Percentiles rank a stretch among this genome's conserved stretches.
Evolutionary conservation across 2,329 filamentous ascomycete species (phyloP).

Genomic region (Colletotrichum liriopes): DNA sequence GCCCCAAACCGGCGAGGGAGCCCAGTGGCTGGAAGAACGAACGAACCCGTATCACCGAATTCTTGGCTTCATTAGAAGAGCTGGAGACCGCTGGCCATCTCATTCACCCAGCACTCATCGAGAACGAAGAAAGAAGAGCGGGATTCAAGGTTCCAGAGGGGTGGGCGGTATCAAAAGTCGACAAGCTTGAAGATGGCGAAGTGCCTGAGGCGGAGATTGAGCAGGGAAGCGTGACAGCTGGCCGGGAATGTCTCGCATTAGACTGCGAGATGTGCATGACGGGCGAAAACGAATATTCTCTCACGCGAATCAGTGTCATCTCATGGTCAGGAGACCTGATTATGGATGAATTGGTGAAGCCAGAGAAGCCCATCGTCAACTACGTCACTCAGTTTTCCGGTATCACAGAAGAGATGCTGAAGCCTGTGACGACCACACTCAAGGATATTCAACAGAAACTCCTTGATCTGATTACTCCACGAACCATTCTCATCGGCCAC

Average conservation of each 20-base stretch:
- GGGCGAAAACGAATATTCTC: constrained; percentile 82
- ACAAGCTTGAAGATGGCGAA: constrained; percentile 75
- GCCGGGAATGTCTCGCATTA: constrained; percentile 83
- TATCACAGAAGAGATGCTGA: constrained; percentile 89
- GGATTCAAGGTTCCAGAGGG: constrained; percentile 73
- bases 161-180: constrained; percentile 87
- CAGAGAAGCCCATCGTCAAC: constrained; percentile 87
- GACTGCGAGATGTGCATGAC: constrained; percentile 99
- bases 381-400: constrained; percentile 95
- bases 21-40: constrained; percentile 80
- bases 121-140: constrained; percentile 68
- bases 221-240: constrained; percentile 86
- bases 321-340: constrained; percentile 87
- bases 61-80: constrained; percentile 80
- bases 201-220: constrained; percentile 81
- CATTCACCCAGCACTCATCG: constrained; percentile 84
- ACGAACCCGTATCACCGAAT: constrained; percentile 86
- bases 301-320: constrained; percentile 91
- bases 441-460: constrained; percentile 86
- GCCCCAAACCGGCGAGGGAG: constrained; percentile 74
- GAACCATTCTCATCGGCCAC: constrained; percentile 84
- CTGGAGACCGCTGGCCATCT: constrained; percentile 88
- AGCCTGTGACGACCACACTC: constrained; percentile 86
- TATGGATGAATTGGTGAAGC: constrained; percentile 93
- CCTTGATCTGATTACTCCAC: constrained; percentile 78